Percentiles rank a stretch among this genome's conserved stretches.
Evolutionary conservation across 805 yeast genomes (phyloP).

Genomic region (Tetrapisispora phaffii): DNA sequence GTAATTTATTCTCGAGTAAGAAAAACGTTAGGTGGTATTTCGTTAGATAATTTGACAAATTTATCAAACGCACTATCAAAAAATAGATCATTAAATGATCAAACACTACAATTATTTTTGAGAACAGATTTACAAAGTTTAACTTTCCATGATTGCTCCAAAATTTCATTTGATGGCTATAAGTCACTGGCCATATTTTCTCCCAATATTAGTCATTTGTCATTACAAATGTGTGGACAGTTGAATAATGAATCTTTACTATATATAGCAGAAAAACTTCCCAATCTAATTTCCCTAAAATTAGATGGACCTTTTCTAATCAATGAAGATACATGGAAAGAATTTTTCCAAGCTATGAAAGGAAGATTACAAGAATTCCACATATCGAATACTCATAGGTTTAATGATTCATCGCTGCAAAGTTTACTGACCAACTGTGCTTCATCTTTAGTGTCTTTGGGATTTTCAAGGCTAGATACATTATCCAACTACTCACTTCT

Average conservation of each 20-base stretch:
- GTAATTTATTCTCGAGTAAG: conserved; percentile 18
- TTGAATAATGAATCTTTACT: conserved; percentile 65
- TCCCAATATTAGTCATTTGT: conserved; percentile 57
- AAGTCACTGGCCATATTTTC: conserved; percentile 67
- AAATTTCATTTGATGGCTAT: conserved; percentile 53
- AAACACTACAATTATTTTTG: conserved; percentile 65
- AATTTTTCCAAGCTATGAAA: conserved; percentile 53
- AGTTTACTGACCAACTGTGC: conserved; percentile 54
- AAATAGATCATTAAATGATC: conserved; percentile 67
- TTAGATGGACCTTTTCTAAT: conserved; percentile 88
- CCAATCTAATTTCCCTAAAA: conserved; percentile 42
- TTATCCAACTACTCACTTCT: conserved; percentile 53
- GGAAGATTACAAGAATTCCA: conserved; percentile 47
- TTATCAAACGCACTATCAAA: conserved; percentile 69
- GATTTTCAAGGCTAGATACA: conserved; percentile 65
- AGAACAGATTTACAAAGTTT: conserved; percentile 46
- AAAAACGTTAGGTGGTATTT: conserved; percentile 81
- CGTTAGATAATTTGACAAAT: conserved; percentile 57
- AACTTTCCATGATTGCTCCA: conserved; percentile 90
- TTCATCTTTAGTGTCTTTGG: conserved; percentile 43
- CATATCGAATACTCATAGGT: conserved; percentile 74
- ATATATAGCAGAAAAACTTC: conserved; percentile 52
- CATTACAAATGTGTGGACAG: conserved; percentile 88
- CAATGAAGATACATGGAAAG: conserved; percentile 66
- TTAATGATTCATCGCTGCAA: conserved; percentile 55